These are phyloP conservation scores for Exophiala xenobiotica DNA, from an alignment of 2,329 filamentous ascomycete species.

Conservation along the genomic window DNA sequence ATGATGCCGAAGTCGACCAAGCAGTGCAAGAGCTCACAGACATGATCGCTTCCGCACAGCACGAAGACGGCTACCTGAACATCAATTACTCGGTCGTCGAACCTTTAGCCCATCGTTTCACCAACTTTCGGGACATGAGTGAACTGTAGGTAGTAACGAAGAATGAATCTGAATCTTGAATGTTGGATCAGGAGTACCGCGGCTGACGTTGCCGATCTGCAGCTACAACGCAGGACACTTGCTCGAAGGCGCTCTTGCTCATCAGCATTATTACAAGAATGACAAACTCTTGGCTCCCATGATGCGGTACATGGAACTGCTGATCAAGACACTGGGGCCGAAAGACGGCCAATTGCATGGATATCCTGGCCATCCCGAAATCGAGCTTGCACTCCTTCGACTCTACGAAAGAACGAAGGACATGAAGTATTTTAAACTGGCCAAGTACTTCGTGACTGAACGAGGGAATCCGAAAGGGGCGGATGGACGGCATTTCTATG, in stretches of 20 bases:
- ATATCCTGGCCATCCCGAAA: slow-evolving; percentile 61
- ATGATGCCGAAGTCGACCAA: no score
- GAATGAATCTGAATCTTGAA: no score
- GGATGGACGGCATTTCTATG: slow-evolving; percentile 55
- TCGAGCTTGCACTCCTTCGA: slow-evolving; percentile 52
- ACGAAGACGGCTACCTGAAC: slow-evolving; percentile 62
- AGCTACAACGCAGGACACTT: slow-evolving; percentile 63
- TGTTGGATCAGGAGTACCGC: no score
- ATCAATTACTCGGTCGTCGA: slow-evolving; percentile 62
- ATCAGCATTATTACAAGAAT: slow-evolving; percentile 55
- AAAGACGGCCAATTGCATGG: slow-evolving; percentile 52
- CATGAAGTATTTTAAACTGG: slow-evolving; percentile 46
- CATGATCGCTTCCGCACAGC: slow-evolving; percentile 59
- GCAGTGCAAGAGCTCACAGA: slow-evolving; percentile 58
- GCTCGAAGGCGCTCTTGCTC: slow-evolving; percentile 60
- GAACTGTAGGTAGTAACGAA: slow-evolving; percentile 58
- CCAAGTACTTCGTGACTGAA: slow-evolving; percentile 58
- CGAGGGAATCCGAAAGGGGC: slow-evolving; percentile 54
- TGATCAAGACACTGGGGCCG: slow-evolving; percentile 54
- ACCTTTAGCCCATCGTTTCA: slow-evolving; percentile 55
- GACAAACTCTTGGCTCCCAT: slow-evolving; percentile 54
- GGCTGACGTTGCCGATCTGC: no score
- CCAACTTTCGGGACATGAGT: slow-evolving; percentile 61
- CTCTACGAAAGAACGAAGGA: slow-evolving; percentile 45
- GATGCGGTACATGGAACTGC: slow-evolving; percentile 55